Evolutionary conservation across 192 early-diverging fungal genomes (phyloP).

Genomic region (Mycoemilia scoparia): DNA sequence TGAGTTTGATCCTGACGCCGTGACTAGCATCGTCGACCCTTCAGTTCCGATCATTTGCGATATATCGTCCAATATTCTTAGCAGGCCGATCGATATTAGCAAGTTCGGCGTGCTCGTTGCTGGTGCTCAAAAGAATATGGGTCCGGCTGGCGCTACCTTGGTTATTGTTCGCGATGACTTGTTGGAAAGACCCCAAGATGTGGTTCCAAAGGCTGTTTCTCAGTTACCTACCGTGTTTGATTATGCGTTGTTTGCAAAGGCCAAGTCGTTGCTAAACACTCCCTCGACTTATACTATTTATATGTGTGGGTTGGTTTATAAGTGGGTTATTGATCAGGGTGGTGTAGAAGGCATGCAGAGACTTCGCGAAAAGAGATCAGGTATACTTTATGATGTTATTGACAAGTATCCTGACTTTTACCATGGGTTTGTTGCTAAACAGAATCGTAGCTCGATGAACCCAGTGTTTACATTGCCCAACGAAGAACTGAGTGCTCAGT

Average conservation of each 20-base stretch:
- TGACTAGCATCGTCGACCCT: slow-evolving; percentile 21
- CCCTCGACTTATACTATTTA: slow-evolving; percentile 90
- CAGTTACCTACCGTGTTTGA: slow-evolving; percentile 65
- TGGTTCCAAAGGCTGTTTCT: slow-evolving; percentile 18
- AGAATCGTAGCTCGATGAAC: slow-evolving; percentile 73
- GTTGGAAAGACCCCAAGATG: slow-evolving; percentile 34
- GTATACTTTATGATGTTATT: slow-evolving; percentile 44
- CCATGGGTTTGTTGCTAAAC: slow-evolving; percentile 39
- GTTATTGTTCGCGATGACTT: slow-evolving; percentile 86
- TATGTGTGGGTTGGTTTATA: slow-evolving; percentile 74
- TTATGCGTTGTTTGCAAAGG: slow-evolving; percentile 61
- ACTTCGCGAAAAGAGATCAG: slow-evolving; percentile 52
- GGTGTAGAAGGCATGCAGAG: slow-evolving; percentile 48
- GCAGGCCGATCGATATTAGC: slow-evolving; percentile 57
- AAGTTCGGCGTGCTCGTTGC: slow-evolving; percentile 80
- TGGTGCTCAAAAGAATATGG: slow-evolving; percentile 95
- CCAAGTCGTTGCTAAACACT: slow-evolving; percentile 87
- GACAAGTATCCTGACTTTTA: slow-evolving; percentile 44
- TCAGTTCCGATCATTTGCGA: slow-evolving; percentile 75
- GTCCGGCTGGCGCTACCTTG: slow-evolving; percentile 80
- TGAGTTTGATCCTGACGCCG: slow-evolving; percentile 39
- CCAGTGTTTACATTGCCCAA: slow-evolving; percentile 57
- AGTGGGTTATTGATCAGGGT: slow-evolving; percentile 51
- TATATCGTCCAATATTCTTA: slow-evolving; percentile 73
- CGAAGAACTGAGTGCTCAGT: slow-evolving; percentile 54